Percentiles rank a stretch among this genome's conserved stretches.
Evolutionary conservation across 208 protist species (phyloP).

Genomic region (Leishmania lainsoni): DNA sequence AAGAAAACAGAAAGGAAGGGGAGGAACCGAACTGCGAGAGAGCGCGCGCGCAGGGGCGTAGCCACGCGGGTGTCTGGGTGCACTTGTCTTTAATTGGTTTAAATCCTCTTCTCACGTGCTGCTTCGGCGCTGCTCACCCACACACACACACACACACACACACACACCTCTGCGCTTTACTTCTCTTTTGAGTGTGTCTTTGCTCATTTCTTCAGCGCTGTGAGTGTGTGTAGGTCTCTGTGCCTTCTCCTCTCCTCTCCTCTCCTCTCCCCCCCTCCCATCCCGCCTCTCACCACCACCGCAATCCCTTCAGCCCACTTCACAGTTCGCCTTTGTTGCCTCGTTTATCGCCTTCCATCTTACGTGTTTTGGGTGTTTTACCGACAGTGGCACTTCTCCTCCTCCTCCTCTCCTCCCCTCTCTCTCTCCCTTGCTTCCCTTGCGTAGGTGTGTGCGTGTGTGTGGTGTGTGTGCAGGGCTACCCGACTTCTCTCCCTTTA

Average conservation of each 20-base stretch:
- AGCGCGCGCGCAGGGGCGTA: background rate
- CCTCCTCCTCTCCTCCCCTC: too few species aligned
- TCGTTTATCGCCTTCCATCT: background rate
- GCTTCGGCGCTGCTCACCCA: background rate
- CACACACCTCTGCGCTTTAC: too few species aligned
- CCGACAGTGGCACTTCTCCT: background rate
- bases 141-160: background rate
- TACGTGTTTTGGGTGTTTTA: background rate
- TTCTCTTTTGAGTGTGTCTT: too few species aligned
- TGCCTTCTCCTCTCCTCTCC: too few species aligned
- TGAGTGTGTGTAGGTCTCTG: too few species aligned
- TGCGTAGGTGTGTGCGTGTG: background rate
- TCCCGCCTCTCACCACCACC: too few species aligned
- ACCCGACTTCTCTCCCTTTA: background rate
- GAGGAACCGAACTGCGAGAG: too few species aligned
- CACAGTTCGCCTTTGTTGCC: background rate
- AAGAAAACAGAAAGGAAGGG: too few species aligned
- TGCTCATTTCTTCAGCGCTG: too few species aligned
- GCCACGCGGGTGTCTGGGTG: background rate
- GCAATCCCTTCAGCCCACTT: too few species aligned
- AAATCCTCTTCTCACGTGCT: conserved; percentile 5
- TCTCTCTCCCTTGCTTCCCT: background rate
- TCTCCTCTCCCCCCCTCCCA: too few species aligned
- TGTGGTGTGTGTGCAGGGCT: background rate
- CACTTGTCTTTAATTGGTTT: background rate